Base-by-base conservation (phyloP, 2,329 filamentous ascomycete genomes). In the Periconia macrospinosa region DNA sequence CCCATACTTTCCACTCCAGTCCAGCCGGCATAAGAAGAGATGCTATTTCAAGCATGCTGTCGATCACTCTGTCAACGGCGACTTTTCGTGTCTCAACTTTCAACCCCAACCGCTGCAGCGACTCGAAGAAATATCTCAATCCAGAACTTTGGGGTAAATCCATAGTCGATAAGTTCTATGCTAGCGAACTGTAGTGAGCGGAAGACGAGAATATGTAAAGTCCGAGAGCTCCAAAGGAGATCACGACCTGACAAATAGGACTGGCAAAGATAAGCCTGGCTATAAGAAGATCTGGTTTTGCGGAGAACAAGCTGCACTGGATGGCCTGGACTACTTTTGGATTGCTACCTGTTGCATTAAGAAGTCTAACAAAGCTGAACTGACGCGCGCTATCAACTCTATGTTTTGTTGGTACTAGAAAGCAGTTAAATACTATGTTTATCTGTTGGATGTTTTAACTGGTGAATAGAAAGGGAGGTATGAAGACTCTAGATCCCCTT, bases 291-390 rank as follows among this genome's bases (percentile, higher is more conserved):
- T 55, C 6, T 5, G 51, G 30, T 20, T 30, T 15, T 23, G 30
- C 6, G 48, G 42, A 17, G 6, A 45, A 17, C 47, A 48, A 35
- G 51, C 54, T 8, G 17, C 11, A 8, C 6, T 19, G 13, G 43
- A 58, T 23, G 49, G 49, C 3, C 42, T 40, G 18, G 19, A 37
- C 11, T 51, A 41, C 6, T 19, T 45, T 3, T 61, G 59, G 59
- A 41, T 58, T 6, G 59, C 60, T 27, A 48, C 53, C 7, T 56
- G 50, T 17, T 53, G 45, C 19, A 53, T 53, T 23, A 19, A 53
- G 37, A 53, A 52, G 17, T 41, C 37, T 11, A 47, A 30, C 35
- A 43, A n/a, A 20, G 35, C 14, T 33, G 50, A 52, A 33, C 30
- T 47, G 13, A 10, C 8, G 30, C 45, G 1, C 18, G n/a, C n/a